Conservation (phyloP, 768 basidiomycete genomes). For the Pisolithus tinctorius region DNA sequence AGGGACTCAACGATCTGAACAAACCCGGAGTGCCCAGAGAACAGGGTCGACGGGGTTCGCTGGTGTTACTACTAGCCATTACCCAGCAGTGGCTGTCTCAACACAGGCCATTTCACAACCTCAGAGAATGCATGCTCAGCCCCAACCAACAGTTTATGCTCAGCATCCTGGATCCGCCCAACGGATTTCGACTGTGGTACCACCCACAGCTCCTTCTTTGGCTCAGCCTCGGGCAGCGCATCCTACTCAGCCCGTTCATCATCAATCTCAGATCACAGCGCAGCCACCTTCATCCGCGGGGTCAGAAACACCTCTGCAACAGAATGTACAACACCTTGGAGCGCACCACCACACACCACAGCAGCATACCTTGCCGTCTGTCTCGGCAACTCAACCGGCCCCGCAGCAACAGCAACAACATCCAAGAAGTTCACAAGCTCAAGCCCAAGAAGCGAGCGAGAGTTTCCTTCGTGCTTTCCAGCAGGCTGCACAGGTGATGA, state of each 20-base stretch:
- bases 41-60: not conserved
- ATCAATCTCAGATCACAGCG: not conserved
- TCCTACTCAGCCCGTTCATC: not conserved
- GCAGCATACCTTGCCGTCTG: not conserved
- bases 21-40: not conserved
- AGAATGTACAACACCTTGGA: not conserved
- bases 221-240: not conserved
- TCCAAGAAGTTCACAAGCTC: not conserved
- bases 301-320: slow-evolving; percentile 1
- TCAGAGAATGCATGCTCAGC: not conserved
- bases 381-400: not conserved
- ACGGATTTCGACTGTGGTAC: not conserved
- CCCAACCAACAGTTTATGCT: not conserved
- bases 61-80: not conserved
- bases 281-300: not conserved
- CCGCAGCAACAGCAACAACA: not conserved
- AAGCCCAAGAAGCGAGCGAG: slow-evolving; percentile 4
- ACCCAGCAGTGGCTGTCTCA: not conserved
- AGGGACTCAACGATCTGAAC: not conserved
- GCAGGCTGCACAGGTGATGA: slow-evolving; percentile 11
- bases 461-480: slow-evolving; percentile 19
- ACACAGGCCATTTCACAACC: not conserved
- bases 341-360: not conserved
- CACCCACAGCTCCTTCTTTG: not conserved
- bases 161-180: not conserved